Evolutionary conservation across 73 alveolate species (phyloP).

Genomic region (Symbiodinium pilosum): DNA sequence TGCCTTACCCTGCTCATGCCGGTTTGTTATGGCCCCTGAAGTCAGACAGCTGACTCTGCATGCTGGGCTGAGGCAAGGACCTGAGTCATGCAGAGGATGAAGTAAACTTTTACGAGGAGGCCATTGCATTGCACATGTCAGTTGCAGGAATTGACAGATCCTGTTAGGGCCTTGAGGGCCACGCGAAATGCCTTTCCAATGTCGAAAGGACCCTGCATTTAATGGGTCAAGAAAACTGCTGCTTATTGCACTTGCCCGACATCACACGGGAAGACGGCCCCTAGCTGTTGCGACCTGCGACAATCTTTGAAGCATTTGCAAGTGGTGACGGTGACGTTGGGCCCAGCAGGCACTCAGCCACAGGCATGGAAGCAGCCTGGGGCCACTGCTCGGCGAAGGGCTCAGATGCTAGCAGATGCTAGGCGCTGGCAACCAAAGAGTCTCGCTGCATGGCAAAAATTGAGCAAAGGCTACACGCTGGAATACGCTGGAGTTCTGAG

Average conservation of each 20-base stretch:
- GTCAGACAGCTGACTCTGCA: too few relatives aligned
- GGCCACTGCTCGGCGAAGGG: background rate
- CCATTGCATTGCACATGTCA: too few relatives aligned
- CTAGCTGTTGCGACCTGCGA: too few relatives aligned
- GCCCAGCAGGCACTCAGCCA: background rate
- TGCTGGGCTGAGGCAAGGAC: constrained; percentile 39
- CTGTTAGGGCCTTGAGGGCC: too few relatives aligned
- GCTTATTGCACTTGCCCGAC: too few relatives aligned
- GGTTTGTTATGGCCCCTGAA: too few relatives aligned
- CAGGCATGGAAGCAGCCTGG: background rate
- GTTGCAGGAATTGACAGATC: too few relatives aligned
- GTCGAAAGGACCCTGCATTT: background rate
- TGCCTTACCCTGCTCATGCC: too few relatives aligned
- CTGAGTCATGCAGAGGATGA: constrained; percentile 84
- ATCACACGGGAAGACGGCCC: too few relatives aligned
- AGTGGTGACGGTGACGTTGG: background rate
- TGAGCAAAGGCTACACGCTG: constrained; percentile 40
- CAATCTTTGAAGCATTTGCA: too few relatives aligned
- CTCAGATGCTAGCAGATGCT: background rate
- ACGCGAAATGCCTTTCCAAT: background rate
- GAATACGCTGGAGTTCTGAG: constrained; percentile 77
- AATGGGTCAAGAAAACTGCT: background rate
- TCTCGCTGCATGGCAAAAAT: too few relatives aligned
- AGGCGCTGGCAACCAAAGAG: too few relatives aligned
- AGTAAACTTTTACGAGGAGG: constrained; percentile 70